Conservation (phyloP, 108 stramenopile species). For the Seminavis robusta region DNA sequence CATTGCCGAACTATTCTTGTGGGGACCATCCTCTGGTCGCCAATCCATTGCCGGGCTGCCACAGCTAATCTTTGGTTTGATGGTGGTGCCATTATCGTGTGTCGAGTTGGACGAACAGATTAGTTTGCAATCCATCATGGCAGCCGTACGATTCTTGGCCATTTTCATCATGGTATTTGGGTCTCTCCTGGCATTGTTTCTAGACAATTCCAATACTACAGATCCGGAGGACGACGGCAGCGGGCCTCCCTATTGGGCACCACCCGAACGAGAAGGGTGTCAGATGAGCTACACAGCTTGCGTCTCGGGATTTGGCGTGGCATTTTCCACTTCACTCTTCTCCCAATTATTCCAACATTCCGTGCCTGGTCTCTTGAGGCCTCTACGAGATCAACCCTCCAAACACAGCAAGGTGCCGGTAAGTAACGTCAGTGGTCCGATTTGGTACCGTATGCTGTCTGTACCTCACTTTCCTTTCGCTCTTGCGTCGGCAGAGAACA, state of each 20-base stretch:
- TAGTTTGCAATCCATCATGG: constrained; percentile 34
- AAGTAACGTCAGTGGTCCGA: background rate
- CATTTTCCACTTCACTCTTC: constrained; percentile 51
- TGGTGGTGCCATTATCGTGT: constrained; percentile 48
- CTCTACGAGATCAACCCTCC: constrained; percentile 19
- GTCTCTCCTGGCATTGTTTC: constrained; percentile 24
- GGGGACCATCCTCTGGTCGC: too few relatives aligned
- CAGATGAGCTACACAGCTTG: constrained; percentile 29
- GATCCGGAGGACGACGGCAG: too few relatives aligned
- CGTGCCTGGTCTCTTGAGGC: constrained; percentile 42
- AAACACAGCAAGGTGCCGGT: constrained; percentile 12
- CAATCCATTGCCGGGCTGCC: background rate
- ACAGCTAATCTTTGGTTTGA: constrained; percentile 22
- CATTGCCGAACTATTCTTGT: constrained; percentile 16
- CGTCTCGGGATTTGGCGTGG: constrained; percentile 41
- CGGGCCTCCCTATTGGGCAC: too few relatives aligned
- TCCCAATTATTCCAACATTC: constrained; percentile 54
- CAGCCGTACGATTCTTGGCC: constrained; percentile 31
- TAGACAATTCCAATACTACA: constrained; percentile 11
- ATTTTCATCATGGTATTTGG: constrained; percentile 42
- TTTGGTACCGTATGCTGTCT: background rate
- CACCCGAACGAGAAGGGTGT: constrained; percentile 9
- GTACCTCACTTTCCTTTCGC: background rate
- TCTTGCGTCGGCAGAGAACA: constrained; percentile 5
- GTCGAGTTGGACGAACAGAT: constrained; percentile 53